Conservation (phyloP, 2,329 filamentous ascomycete species). For the Atkinsonella hypoxylon region DNA sequence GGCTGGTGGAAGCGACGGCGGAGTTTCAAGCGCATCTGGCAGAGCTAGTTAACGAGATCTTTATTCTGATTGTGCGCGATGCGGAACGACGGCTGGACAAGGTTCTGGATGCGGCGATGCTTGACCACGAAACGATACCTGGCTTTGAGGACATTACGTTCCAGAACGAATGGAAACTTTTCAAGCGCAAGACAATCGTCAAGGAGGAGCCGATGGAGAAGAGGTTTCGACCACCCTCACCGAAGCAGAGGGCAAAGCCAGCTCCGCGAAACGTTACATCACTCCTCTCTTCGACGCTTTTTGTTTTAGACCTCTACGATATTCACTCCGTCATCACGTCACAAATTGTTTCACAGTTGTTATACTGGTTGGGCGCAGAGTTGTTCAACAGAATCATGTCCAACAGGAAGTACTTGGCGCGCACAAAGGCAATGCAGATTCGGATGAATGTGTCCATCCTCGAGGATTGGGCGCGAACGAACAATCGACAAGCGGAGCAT, state of each 20-base stretch:
- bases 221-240: slow-evolving; percentile 81
- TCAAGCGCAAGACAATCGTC: slow-evolving; percentile 80
- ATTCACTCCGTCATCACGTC: slow-evolving; percentile 93
- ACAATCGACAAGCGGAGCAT: slow-evolving; percentile 90
- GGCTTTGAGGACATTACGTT: slow-evolving; percentile 95
- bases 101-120: slow-evolving; percentile 82
- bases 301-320: slow-evolving; percentile 96
- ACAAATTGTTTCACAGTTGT: slow-evolving; percentile 81
- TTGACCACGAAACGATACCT: slow-evolving; percentile 96
- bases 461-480: slow-evolving; percentile 89
- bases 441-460: slow-evolving; percentile 95
- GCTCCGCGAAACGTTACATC: slow-evolving; percentile 94
- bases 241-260: slow-evolving; percentile 81
- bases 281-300: slow-evolving; percentile 85
- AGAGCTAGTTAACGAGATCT: slow-evolving; percentile 95
- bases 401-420: slow-evolving; percentile 82
- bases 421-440: slow-evolving; percentile 99
- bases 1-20: slow-evolving; percentile 65
- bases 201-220: slow-evolving; percentile 88
- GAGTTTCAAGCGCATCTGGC: slow-evolving; percentile 89
- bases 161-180: slow-evolving; percentile 97
- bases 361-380: slow-evolving; percentile 94
- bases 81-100: slow-evolving; percentile 95
- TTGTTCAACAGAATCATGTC: slow-evolving; percentile 98
- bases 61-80: slow-evolving; percentile 92